Conservation (phyloP, 371 early-diverging fungal genomes). For the Rhizopus delemar region DNA sequence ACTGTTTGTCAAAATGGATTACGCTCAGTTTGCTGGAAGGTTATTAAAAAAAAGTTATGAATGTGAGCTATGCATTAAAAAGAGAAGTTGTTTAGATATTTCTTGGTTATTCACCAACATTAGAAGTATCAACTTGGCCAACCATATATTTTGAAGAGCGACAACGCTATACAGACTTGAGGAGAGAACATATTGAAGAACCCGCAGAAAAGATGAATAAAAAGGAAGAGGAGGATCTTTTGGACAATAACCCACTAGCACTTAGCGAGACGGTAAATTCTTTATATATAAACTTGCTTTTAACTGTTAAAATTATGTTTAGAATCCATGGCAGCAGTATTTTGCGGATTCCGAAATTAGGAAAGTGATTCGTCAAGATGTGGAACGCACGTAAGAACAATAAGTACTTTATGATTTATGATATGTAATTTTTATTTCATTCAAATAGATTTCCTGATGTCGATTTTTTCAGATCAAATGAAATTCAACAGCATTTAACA, state of each 20-base stretch:
- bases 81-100: slow-evolving; percentile 44
- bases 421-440: background rate
- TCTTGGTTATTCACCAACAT: slow-evolving; percentile 55
- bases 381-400: slow-evolving; percentile 79
- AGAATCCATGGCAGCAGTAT: slow-evolving; percentile 93
- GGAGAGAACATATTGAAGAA: slow-evolving; percentile 67
- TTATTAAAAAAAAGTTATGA: slow-evolving; percentile 11
- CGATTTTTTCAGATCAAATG: slow-evolving; percentile 68
- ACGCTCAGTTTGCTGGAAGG: slow-evolving; percentile 57
- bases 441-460: slow-evolving; percentile 82
- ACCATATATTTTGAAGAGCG: slow-evolving; percentile 63
- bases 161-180: slow-evolving; percentile 66
- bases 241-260: slow-evolving; percentile 82
- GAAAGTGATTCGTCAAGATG: slow-evolving; percentile 86
- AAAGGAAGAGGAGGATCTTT: slow-evolving; percentile 50
- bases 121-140: slow-evolving; percentile 64
- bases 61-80: background rate
- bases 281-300: background rate
- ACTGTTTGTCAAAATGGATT: slow-evolving; percentile 42
- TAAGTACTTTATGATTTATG: background rate
- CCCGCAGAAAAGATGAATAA: slow-evolving; percentile 53
- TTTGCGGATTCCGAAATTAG: slow-evolving; percentile 85
- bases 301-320: background rate
- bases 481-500: slow-evolving; percentile 71
- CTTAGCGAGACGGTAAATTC: slow-evolving; percentile 71